Conservation (phyloP, 306 rosid species). For the Chamaecrista fasciculata region DNA sequence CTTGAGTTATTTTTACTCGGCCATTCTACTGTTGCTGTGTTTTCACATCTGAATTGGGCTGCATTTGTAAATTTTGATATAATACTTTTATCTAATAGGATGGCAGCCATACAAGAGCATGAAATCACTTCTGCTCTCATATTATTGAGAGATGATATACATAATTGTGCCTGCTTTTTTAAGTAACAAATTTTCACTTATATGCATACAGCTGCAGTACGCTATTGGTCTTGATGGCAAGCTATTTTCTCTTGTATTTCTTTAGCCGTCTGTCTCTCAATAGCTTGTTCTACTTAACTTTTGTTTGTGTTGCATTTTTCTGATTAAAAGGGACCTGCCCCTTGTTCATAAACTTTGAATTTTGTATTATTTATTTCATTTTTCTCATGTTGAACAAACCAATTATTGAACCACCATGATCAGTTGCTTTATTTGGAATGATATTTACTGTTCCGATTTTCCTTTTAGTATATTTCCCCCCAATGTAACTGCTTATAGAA, state of each 20-base stretch:
- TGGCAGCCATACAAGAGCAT: neutral
- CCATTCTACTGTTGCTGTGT: neutral
- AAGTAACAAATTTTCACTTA: neutral
- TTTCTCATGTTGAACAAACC: constrained; percentile 23
- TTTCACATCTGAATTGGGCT: neutral
- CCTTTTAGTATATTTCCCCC: neutral
- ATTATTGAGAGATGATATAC: neutral
- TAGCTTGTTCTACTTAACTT: neutral
- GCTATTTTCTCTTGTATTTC: neutral
- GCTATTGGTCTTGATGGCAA: constrained; percentile 5
- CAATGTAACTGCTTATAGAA: constrained; percentile 5
- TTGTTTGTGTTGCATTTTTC: neutral
- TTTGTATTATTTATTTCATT: constrained; percentile 22
- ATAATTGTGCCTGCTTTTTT: constrained; percentile 8
- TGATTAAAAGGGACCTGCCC: neutral
- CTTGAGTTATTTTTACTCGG: neutral
- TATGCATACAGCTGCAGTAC: neutral
- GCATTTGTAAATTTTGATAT: neutral
- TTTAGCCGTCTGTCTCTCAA: neutral
- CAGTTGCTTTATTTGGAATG: constrained; percentile 12
- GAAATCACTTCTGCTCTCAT: neutral
- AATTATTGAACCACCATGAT: constrained; percentile 6
- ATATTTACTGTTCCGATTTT: constrained; percentile 12
- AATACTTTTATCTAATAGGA: neutral
- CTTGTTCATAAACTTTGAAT: neutral